Conservation (phyloP, 805 yeast species). For the Nadsonia fulvescens region DNA sequence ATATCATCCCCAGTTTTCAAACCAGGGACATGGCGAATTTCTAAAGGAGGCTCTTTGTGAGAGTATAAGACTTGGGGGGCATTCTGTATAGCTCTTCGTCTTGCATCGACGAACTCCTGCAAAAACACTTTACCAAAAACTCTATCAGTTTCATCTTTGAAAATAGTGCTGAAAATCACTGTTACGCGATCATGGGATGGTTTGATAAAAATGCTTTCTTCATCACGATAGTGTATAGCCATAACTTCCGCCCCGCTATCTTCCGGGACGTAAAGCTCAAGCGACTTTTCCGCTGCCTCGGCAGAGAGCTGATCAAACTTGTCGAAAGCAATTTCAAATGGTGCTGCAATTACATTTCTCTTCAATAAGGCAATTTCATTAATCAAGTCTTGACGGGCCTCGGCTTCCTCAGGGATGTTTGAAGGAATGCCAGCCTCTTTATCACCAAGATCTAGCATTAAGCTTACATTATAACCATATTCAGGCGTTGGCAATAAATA, state of each 20-base stretch:
- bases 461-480: constrained; percentile 64
- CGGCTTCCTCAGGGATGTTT: constrained; percentile 22
- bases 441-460: constrained; percentile 38
- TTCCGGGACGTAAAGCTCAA: constrained; percentile 24
- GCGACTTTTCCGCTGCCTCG: constrained; percentile 19
- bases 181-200: constrained; percentile 95
- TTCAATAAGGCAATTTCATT: constrained; percentile 57
- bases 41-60: constrained; percentile 84
- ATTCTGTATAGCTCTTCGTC: constrained; percentile 87
- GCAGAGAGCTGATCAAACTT: constrained; percentile 50
- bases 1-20: constrained; percentile 24
- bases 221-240: constrained; percentile 74
- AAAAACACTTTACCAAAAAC: constrained; percentile 20
- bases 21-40: constrained; percentile 33
- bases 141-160: constrained; percentile 93
- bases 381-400: constrained; percentile 36
- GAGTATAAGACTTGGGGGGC: constrained; percentile 96
- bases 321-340: constrained; percentile 71
- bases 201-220: constrained; percentile 75
- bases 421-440: no score
- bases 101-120: constrained; percentile 81
- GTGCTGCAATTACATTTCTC: constrained; percentile 80
- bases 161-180: constrained; percentile 82
- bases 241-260: constrained; percentile 37
- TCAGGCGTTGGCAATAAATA: constrained; percentile 38